A percentile compares a stretch with the other conserved stretches of the same genome.
Conservation (phyloP, 306 rosid species). For the Canavalia gladiata region DNA sequence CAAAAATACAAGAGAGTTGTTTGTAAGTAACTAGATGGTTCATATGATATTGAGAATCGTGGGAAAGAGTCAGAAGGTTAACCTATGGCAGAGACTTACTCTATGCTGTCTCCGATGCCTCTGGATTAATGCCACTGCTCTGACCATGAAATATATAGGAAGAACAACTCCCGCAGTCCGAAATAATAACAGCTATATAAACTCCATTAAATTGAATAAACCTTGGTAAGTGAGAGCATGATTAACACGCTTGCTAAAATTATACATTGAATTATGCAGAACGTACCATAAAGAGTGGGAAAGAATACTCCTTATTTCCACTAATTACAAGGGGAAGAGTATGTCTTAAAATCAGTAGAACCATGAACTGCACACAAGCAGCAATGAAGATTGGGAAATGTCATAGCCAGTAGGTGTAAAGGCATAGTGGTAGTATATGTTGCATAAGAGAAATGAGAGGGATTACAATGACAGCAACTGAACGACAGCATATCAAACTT, state of each 20-base stretch:
- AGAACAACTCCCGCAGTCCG: constrained; percentile 73
- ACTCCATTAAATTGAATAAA: constrained; percentile 41
- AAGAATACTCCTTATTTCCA: constrained; percentile 61
- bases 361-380: constrained; percentile 77
- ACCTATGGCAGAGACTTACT: constrained; percentile 52
- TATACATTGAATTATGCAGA: constrained; percentile 29
- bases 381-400: constrained; percentile 29
- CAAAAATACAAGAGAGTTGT: constrained; percentile 14
- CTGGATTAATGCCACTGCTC: constrained; percentile 66
- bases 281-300: constrained; percentile 79
- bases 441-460: constrained; percentile 37
- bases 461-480: constrained; percentile 70
- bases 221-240: constrained; percentile 40
- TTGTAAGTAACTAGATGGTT: constrained; percentile 12
- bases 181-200: constrained; percentile 66
- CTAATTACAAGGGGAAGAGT: constrained; percentile 72
- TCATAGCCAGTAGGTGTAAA: neutral
- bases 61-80: constrained; percentile 12
- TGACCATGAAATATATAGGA: constrained; percentile 71
- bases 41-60: neutral
- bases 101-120: constrained; percentile 66
- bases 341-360: constrained; percentile 80
- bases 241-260: constrained; percentile 23
- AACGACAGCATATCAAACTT: constrained; percentile 69
- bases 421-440: neutral